These are phyloP conservation scores for Paraphoma chrysanthemicola DNA, from an alignment of 2,329 filamentous ascomycete species.

Conservation along the genomic window DNA sequence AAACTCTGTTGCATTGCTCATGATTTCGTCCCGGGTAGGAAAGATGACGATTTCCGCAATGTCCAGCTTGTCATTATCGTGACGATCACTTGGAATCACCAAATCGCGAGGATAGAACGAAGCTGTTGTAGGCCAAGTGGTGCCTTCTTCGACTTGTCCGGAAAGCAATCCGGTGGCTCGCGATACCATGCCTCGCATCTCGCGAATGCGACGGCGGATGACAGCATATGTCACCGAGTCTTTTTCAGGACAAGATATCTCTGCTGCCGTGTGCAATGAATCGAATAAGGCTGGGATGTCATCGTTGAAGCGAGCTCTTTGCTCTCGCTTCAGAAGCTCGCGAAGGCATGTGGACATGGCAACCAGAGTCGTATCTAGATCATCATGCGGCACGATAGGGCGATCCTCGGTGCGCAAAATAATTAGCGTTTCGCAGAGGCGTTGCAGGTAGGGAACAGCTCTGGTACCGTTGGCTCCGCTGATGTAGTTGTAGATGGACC, in stretches of 20 bases:
- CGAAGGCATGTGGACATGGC: slow-evolving; percentile 18
- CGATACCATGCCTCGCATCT: slow-evolving; percentile 22
- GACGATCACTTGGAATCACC: slow-evolving; percentile 26
- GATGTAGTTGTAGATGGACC: slow-evolving; percentile 45
- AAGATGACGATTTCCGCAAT: slow-evolving; percentile 41
- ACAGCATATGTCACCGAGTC: slow-evolving; percentile 1
- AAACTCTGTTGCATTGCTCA: slow-evolving; percentile 49
- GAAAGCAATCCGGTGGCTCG: slow-evolving; percentile 24
- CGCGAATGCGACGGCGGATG: slow-evolving; percentile 4
- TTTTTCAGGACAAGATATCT: slow-evolving; percentile 1
- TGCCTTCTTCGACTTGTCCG: slow-evolving; percentile 2
- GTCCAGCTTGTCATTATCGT: slow-evolving; percentile 44
- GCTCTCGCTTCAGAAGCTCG: slow-evolving; percentile 27
- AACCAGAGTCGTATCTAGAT: slow-evolving; percentile 8
- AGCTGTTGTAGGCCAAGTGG: background rate
- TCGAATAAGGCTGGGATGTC: slow-evolving; percentile 16
- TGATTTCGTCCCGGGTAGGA: slow-evolving; percentile 40
- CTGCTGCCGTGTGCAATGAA: slow-evolving; percentile 8
- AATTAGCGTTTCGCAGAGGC: slow-evolving; percentile 22
- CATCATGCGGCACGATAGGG: background rate
- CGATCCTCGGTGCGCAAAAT: background rate
- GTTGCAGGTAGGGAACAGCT: slow-evolving; percentile 41
- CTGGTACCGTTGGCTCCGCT: slow-evolving; percentile 38
- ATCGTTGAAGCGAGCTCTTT: slow-evolving; percentile 27
- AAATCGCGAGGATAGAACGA: slow-evolving; percentile 34